Evolutionary conservation across 2,329 filamentous ascomycete species (phyloP).

Genomic region (Thermochaetoides dissita): DNA sequence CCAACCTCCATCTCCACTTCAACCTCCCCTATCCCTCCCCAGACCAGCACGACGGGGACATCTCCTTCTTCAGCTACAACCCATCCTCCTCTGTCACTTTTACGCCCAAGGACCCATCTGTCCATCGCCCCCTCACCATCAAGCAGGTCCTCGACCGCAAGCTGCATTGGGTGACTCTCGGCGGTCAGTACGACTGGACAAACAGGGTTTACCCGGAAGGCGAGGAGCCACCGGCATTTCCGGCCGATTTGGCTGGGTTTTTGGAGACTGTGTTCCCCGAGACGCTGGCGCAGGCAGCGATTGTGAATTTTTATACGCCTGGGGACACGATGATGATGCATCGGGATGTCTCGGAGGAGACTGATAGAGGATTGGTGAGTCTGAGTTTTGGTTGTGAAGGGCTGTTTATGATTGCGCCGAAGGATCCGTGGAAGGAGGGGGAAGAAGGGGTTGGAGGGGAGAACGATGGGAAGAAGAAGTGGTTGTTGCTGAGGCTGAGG

Average conservation of each 20-base stretch:
- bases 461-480: slow-evolving; percentile 31
- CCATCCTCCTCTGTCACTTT: slow-evolving; percentile 41
- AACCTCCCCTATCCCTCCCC: slow-evolving; percentile 19
- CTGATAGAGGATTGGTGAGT: slow-evolving; percentile 64
- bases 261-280: slow-evolving; percentile 59
- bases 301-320: slow-evolving; percentile 83
- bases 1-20: slow-evolving; percentile 50
- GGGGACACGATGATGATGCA: slow-evolving; percentile 87
- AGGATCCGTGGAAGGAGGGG: slow-evolving; percentile 18
- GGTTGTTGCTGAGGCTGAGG: slow-evolving; percentile 51
- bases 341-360: slow-evolving; percentile 81
- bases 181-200: slow-evolving; percentile 95
- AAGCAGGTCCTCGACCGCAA: slow-evolving; percentile 62
- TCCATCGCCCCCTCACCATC: slow-evolving; percentile 64
- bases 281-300: slow-evolving; percentile 74
- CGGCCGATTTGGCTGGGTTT: slow-evolving; percentile 54
- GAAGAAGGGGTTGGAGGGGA: slow-evolving; percentile 7
- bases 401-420: slow-evolving; percentile 70
- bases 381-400: slow-evolving; percentile 83
- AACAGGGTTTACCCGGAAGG: slow-evolving; percentile 59
- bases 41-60: background rate
- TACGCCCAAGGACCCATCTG: slow-evolving; percentile 50
- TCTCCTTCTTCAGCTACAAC: slow-evolving; percentile 41
- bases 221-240: slow-evolving; percentile 56
- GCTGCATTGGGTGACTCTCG: slow-evolving; percentile 86